A percentile compares a stretch with the other conserved stretches of the same genome.
Evolutionary conservation across 139 green algal genomes (phyloP).

Genomic region (Tetradesmus obliquus): DNA sequence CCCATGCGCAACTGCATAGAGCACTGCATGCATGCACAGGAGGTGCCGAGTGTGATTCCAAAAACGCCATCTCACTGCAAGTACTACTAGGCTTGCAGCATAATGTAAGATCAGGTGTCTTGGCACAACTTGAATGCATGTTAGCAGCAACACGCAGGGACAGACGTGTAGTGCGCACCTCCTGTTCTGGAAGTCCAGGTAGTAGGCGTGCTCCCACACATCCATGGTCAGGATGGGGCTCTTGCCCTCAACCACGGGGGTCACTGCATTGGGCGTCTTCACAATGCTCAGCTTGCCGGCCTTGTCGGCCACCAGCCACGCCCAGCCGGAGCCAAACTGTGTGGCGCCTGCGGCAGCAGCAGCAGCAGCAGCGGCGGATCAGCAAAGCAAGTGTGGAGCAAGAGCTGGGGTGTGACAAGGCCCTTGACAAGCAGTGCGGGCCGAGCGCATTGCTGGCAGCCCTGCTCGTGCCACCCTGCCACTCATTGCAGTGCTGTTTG

Average conservation of each 20-base stretch:
- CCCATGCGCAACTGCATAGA: neutral
- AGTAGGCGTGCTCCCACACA: conserved; percentile 93
- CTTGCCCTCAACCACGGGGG: conserved; percentile 80
- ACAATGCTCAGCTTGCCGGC: conserved; percentile 87
- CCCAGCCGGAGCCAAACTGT: conserved; percentile 96
- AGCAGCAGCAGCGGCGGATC: neutral
- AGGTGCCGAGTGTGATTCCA: too few relatives aligned
- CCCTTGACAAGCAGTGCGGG: too few relatives aligned
- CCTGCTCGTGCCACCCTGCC: too few relatives aligned
- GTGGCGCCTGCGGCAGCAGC: conserved; percentile 64
- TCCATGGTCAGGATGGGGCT: conserved; percentile 93
- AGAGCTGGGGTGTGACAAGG: neutral
- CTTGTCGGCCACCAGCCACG: conserved; percentile 87
- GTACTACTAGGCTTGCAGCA: too few relatives aligned
- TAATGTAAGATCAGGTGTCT: too few relatives aligned
- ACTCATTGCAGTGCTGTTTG: neutral
- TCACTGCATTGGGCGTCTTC: conserved; percentile 96
- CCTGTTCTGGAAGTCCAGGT: conserved; percentile 79
- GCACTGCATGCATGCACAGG: neutral
- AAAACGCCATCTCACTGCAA: too few relatives aligned
- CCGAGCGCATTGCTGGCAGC: too few relatives aligned
- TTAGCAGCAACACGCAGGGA: neutral
- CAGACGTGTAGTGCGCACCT: neutral
- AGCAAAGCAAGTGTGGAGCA: neutral
- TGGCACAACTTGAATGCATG: too few relatives aligned